phyloP scores from a whole-genome alignment of 345 rosid genomes.

The Cardiospermum halicacabum region DNA sequence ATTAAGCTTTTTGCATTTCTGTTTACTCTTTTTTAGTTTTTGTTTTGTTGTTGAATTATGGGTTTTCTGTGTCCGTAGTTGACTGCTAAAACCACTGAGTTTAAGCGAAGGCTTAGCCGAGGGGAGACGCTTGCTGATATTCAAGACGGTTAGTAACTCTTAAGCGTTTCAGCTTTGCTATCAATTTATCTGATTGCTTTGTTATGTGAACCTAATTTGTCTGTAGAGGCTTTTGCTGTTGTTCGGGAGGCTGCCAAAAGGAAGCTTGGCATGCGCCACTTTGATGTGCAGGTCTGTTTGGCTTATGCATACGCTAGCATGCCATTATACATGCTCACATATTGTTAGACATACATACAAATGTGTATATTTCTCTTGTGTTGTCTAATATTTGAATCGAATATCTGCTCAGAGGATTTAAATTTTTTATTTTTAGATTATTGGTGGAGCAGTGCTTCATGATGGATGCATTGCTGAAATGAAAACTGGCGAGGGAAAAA shows the following conservation, averaged over 20 bases:
- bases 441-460: constrained; percentile 97
- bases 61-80: constrained; percentile 33
- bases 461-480: constrained; percentile 97
- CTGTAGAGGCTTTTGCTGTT: constrained; percentile 81
- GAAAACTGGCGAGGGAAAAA: constrained; percentile 98
- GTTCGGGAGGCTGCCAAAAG: constrained; percentile 97
- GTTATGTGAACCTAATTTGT: background rate
- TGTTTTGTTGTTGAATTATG: constrained; percentile 1
- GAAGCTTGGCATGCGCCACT: constrained; percentile 99
- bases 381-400: background rate
- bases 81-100: constrained; percentile 71
- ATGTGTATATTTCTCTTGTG: background rate
- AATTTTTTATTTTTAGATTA: constrained; percentile 47
- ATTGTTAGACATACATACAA: background rate
- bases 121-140: constrained; percentile 75
- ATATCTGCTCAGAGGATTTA: constrained; percentile 17
- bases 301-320: background rate
- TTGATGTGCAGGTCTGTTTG: constrained; percentile 85
- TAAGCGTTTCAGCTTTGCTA: constrained; percentile 2
- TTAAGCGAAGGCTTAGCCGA: constrained; percentile 52
- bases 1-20: constrained; percentile 14
- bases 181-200: background rate
- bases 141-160: constrained; percentile 67
- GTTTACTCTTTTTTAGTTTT: background rate
- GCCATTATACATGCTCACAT: background rate